Evolutionary conservation across 371 early-diverging fungal genomes (phyloP).

Genomic region (Amoeboaphelidium protococcarum): DNA sequence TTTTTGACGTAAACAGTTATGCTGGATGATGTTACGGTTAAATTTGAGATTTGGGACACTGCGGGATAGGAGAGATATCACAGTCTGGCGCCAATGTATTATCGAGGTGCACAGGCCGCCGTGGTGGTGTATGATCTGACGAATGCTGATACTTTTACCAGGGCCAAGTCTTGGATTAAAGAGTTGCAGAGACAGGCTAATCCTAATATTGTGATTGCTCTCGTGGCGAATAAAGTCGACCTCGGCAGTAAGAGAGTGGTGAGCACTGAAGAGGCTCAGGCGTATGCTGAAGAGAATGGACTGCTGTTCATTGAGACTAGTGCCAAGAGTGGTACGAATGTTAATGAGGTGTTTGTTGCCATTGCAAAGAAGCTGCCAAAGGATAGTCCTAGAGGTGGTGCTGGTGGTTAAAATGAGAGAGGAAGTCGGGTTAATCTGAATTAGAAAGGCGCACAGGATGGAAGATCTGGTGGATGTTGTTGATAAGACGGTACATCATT

Average conservation of each 20-base stretch:
- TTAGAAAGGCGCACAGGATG: background rate
- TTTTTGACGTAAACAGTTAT: slow-evolving; percentile 45
- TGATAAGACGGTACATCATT: too few relatives aligned
- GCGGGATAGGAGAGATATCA: slow-evolving; percentile 20
- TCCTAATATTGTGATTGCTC: slow-evolving; percentile 78
- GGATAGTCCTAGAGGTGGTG: background rate
- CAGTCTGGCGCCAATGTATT: slow-evolving; percentile 18
- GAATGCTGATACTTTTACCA: slow-evolving; percentile 60
- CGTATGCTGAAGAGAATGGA: slow-evolving; percentile 7
- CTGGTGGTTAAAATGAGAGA: background rate
- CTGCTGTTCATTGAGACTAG: slow-evolving; percentile 10
- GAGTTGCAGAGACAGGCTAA: slow-evolving; percentile 88
- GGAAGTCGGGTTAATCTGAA: background rate
- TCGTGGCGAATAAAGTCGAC: slow-evolving; percentile 33
- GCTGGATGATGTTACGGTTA: slow-evolving; percentile 29
- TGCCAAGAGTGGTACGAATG: slow-evolving; percentile 13
- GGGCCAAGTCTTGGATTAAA: slow-evolving; percentile 94
- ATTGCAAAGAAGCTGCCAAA: background rate
- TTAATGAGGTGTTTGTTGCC: slow-evolving; percentile 8
- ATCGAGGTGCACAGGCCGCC: slow-evolving; percentile 16
- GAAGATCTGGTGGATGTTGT: background rate
- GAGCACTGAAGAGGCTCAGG: slow-evolving; percentile 5
- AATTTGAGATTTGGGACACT: slow-evolving; percentile 20
- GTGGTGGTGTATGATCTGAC: slow-evolving; percentile 9
- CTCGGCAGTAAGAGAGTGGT: slow-evolving; percentile 2